Percentiles rank a stretch among this genome's conserved stretches.
Conservation (phyloP, 2,329 filamentous ascomycete genomes). For the Neopestalotiopsis sp. region DNA sequence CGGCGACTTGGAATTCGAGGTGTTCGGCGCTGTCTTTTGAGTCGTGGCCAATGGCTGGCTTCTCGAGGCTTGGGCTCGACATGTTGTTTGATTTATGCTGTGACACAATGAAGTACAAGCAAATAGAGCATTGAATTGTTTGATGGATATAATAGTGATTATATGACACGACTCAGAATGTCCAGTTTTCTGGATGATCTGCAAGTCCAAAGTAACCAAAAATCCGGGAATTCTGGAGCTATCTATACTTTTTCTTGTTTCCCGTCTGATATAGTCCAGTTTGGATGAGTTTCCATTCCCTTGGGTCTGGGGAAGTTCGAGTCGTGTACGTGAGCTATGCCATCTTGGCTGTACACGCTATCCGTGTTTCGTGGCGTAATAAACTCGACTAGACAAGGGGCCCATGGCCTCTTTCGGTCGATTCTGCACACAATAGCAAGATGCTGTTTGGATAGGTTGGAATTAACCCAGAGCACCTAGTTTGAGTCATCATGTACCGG, state of each 20-base stretch:
- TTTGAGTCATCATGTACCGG: neutral
- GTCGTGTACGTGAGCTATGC: neutral
- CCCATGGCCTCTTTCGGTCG: neutral
- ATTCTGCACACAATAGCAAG: neutral
- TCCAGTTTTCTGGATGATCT: neutral
- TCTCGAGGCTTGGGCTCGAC: constrained; percentile 3
- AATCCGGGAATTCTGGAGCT: neutral
- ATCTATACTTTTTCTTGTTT: constrained; percentile 8
- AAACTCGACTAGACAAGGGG: neutral
- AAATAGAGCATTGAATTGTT: neutral
- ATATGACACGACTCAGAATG: neutral
- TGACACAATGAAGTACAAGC: neutral
- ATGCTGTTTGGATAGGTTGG: neutral
- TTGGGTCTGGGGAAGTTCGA: neutral
- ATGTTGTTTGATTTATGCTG: neutral
- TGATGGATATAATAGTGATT: neutral
- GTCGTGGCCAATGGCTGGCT: neutral
- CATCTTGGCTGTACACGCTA: neutral
- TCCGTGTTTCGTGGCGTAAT: neutral
- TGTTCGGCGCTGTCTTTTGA: neutral
- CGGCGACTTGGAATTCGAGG: neutral
- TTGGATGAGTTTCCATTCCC: neutral
- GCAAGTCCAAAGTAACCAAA: neutral
- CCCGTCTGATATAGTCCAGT: neutral
- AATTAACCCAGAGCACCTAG: neutral